Evolutionary conservation across 257 asterid genomes (phyloP).

Genomic region (Solanum pimpinellifolium): DNA sequence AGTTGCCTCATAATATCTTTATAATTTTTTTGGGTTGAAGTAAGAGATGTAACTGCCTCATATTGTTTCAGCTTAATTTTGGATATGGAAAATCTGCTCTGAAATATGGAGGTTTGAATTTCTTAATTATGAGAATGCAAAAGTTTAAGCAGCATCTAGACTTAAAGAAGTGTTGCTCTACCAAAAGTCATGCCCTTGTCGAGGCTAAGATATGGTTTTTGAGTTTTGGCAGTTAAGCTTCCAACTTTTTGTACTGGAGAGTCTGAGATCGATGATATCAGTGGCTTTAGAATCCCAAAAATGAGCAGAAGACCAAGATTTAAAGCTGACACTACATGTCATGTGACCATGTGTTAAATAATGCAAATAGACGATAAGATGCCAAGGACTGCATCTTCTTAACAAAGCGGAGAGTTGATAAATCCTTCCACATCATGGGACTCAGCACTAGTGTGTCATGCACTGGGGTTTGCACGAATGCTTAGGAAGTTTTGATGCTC

Average conservation of each 20-base stretch:
- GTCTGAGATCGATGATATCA: neutral
- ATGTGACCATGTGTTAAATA: neutral
- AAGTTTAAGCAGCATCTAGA: neutral
- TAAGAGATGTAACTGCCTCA: neutral
- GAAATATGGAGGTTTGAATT: neutral
- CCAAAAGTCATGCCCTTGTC: neutral
- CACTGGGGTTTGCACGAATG: neutral
- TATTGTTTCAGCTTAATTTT: neutral
- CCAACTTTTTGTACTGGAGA: neutral
- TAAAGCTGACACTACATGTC: neutral
- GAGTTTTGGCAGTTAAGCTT: neutral
- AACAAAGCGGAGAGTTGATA: neutral
- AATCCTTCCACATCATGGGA: neutral
- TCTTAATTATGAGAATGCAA: neutral
- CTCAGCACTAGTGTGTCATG: neutral
- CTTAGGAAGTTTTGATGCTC: neutral
- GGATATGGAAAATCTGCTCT: neutral
- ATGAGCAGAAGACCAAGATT: neutral
- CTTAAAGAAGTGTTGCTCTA: neutral
- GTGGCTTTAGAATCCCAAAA: neutral
- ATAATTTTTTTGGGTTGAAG: neutral
- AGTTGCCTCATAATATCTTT: neutral
- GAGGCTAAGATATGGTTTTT: neutral
- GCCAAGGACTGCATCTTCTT: neutral
- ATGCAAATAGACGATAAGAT: neutral